Percentiles rank a stretch among this genome's conserved stretches.
Conservation (phyloP, 176 grass and related monocot genomes). For the Lolium rigidum region DNA sequence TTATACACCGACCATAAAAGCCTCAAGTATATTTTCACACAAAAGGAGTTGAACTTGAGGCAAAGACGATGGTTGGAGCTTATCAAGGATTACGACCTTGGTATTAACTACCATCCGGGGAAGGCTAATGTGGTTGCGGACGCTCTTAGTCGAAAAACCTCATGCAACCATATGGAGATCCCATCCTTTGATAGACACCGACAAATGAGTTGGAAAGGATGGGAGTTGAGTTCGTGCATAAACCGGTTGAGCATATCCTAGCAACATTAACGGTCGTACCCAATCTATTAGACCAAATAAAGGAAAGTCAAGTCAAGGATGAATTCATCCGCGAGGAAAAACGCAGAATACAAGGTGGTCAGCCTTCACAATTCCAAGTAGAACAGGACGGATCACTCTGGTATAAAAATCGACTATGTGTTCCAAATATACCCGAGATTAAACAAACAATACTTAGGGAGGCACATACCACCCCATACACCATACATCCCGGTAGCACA, state of each 20-base stretch:
- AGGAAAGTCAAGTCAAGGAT: not conserved
- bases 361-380: not conserved
- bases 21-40: not conserved
- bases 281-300: not conserved
- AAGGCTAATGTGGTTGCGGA: not conserved
- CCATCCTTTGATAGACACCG: not conserved
- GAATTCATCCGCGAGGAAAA: not conserved
- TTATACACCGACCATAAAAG: not conserved
- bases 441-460: not conserved
- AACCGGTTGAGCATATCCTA: not conserved
- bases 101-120: not conserved
- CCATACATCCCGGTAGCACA: not conserved
- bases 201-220: not conserved
- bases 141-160: not conserved
- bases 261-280: not conserved
- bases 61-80: not conserved
- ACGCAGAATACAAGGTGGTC: not conserved
- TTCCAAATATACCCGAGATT: not conserved
- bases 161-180: not conserved
- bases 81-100: not conserved
- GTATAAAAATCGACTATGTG: not conserved
- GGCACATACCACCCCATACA: not conserved
- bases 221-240: not conserved
- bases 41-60: not conserved
- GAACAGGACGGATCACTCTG: not conserved